Conservation (phyloP, 371 early-diverging fungal genomes). For the Capniomyces stellatus region DNA sequence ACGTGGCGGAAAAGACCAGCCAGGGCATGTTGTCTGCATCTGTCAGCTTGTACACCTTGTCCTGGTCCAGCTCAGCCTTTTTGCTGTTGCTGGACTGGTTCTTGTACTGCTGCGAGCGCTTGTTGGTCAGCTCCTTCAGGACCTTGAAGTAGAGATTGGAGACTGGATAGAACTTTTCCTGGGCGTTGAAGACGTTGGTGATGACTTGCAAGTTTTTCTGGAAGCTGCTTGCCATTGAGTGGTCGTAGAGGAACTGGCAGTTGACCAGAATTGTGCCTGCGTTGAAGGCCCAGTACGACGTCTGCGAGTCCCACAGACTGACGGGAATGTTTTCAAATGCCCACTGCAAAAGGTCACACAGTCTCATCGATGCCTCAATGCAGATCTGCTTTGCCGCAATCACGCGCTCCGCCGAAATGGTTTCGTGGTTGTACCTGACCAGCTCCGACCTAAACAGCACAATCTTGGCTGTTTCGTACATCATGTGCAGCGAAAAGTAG, state of each 20-base stretch:
- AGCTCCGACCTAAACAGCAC: slow-evolving; percentile 25
- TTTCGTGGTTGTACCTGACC: slow-evolving; percentile 21
- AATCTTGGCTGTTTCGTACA: slow-evolving; percentile 24
- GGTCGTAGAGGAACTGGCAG: background rate
- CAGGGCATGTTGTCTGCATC: background rate
- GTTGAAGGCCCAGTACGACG: slow-evolving; percentile 24
- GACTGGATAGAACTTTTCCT: background rate
- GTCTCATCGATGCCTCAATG: slow-evolving; percentile 20
- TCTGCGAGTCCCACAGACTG: slow-evolving; percentile 25
- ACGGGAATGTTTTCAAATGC: slow-evolving; percentile 21
- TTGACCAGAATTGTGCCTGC: slow-evolving; percentile 26
- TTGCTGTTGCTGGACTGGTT: background rate
- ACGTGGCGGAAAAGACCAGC: background rate
- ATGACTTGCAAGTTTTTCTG: background rate
- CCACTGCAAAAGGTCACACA: slow-evolving; percentile 23
- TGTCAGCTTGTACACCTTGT: background rate
- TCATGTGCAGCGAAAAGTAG: slow-evolving; percentile 19
- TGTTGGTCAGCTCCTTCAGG: background rate
- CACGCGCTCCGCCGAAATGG: slow-evolving; percentile 8
- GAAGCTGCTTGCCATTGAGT: background rate
- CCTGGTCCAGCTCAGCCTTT: too few species aligned
- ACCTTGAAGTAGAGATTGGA: background rate
- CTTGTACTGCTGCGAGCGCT: background rate
- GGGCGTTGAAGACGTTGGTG: background rate
- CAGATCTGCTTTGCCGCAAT: slow-evolving; percentile 19